Evolutionary conservation across 2,329 filamentous ascomycete species (phyloP), one percentile per base, ranked within the genome.

Genomic region (Tolypocladium pustulatum): DNA sequence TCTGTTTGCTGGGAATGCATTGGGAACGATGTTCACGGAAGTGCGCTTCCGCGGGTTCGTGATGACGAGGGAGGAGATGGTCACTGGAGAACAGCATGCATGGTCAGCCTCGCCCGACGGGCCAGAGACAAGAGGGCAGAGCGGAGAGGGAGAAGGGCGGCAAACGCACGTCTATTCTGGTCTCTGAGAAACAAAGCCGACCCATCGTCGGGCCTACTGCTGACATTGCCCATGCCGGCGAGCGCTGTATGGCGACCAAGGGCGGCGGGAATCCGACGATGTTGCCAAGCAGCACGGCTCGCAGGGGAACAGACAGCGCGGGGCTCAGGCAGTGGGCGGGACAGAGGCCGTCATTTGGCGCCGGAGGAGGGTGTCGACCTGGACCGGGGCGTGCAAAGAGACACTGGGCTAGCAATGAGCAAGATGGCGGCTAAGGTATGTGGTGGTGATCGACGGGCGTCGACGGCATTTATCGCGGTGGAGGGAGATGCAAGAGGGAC

Each of bases 161-260:
- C 30, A 12, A 22, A 78, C 88, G 71, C 81, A 97, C 94, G 85
- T 81, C 91, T 86, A 72, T 84, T 90, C 80, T 96, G 94, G 72
- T 99, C 94, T 77, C 89, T 88, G 71, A 97, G 80, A 73, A 89
- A 95, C 72, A 97, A 78, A 67, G 84, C 76, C 66, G 85, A 82
- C 71, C 86, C 89, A 69, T 97, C 92, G 68, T 96, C 92, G 68
- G 87, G 86, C 75, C 86, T 89, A 80, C 92, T 97, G 73, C 85
- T 87, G 75, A 97, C 87, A 78, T 89, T 91, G 71, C 94, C 94
- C 94, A 99, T 99, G 73, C 75, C 82, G 76, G 73, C 56, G 54
- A 59, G 54, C 54, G 59, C 57, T 55, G 36, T 9, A 36, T 2
- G 49, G 49, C 49, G 49, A 53, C 30, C 49, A 22, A 53, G 49